These are phyloP conservation scores for Brassica nigra DNA, from an alignment of 345 rosid species.

Conservation along the genomic window DNA sequence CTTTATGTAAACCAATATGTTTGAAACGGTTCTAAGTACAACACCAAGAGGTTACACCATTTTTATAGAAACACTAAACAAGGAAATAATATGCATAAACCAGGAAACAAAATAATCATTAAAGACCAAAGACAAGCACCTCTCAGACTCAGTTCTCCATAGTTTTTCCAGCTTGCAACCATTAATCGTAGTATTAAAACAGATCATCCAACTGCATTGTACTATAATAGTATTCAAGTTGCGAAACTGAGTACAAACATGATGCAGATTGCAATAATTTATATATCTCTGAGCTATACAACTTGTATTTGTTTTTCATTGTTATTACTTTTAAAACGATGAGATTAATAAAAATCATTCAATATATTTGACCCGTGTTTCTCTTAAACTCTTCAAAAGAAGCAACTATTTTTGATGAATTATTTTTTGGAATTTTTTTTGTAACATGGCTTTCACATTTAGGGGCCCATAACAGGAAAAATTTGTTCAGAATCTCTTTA, in stretches of 20 bases:
- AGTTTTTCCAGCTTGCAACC: not conserved
- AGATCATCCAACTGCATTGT: not conserved
- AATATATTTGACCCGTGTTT: too few species aligned
- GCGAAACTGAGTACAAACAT: not conserved
- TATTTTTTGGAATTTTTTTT: too few species aligned
- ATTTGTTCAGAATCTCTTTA: too few species aligned
- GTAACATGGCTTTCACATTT: too few species aligned
- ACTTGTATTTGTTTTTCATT: not conserved
- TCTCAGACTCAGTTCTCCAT: not conserved
- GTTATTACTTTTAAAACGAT: not conserved
- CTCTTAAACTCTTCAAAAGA: not conserved
- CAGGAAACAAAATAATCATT: not conserved
- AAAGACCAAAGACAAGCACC: not conserved
- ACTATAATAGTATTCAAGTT: not conserved
- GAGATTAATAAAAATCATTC: not conserved
- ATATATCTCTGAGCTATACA: not conserved
- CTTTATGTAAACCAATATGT: not conserved
- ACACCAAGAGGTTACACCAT: not conserved
- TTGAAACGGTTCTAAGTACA: not conserved
- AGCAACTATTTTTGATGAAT: not conserved
- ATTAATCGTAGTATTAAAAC: not conserved
- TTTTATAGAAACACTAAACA: not conserved
- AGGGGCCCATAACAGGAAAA: too few species aligned
- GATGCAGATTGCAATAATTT: not conserved
- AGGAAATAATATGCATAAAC: not conserved